Evolutionary conservation across 441 rosid genomes (phyloP).

Genomic region (Bruguiera hainesii): DNA sequence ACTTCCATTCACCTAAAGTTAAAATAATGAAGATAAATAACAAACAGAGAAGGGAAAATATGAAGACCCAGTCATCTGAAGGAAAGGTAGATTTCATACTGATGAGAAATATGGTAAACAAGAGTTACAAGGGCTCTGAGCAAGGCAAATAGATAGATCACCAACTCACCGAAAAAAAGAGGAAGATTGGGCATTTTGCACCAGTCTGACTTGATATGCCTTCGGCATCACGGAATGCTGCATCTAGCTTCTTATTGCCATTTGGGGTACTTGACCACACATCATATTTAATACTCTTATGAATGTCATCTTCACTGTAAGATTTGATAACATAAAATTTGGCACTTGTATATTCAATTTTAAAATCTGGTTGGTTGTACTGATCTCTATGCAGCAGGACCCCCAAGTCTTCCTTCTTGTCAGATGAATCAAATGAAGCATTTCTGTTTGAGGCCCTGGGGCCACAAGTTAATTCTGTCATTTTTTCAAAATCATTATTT

Average conservation of each 20-base stretch:
- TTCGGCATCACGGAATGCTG: conserved; percentile 71
- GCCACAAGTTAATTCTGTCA: conserved; percentile 63
- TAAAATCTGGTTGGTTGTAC: conserved; percentile 70
- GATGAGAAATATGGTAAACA: too few relatives aligned
- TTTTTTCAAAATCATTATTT: conserved; percentile 37
- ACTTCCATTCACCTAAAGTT: conserved; percentile 74
- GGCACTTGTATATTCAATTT: conserved; percentile 55
- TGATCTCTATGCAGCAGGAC: conserved; percentile 36
- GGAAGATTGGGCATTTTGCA: conserved; percentile 70
- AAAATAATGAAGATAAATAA: not conserved
- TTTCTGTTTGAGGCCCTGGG: conserved; percentile 49
- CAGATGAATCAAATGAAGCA: conserved; percentile 32
- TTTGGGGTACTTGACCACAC: conserved; percentile 98
- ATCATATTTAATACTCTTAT: conserved; percentile 84
- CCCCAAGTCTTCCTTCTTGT: conserved; percentile 35
- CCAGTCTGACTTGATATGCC: conserved; percentile 47
- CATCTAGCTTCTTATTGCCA: conserved; percentile 96
- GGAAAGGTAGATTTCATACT: not conserved
- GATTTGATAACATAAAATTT: conserved; percentile 91
- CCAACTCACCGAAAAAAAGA: conserved; percentile 78
- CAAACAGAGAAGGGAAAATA: not conserved
- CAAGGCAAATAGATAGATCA: not conserved
- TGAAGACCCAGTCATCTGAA: not conserved
- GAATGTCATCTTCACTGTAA: conserved; percentile 94
- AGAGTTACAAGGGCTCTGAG: not conserved